Base-by-base conservation (phyloP, 108 stramenopile species). In the Conticribra guillardii region DNA sequence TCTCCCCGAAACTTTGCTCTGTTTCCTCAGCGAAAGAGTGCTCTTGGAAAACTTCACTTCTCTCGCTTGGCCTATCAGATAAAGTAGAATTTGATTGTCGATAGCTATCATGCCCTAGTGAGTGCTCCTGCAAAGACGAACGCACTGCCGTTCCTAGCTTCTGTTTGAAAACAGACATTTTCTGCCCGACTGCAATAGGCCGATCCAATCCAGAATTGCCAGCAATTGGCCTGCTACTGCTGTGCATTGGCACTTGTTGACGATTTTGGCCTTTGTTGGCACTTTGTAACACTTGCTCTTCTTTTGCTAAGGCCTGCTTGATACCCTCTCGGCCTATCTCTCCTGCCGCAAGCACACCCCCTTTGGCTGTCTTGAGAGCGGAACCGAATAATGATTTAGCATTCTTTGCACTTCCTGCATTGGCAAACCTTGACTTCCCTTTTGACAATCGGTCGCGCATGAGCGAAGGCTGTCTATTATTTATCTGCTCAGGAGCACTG, bases 331-430 rank as follows among this genome's bases (percentile, higher is more conserved):
- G 73, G 26, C 67, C 61, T 3, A 67, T 57, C 27, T 76, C 74
- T 28, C 54, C 31, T 1, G 65, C 74, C 49, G 74, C 74, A 58
- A 74, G 45, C 5, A 67, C 63, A 24, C 66, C 65, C 53, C 51
- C 44, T 57, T 76, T 76, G 3, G 72, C 72, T 49, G 72, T 33
- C 55, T 73, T 73, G 22, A 76, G 67, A 41, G 67, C 67, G 9
- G 75, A 69, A 11, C 66, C 60, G 16, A 76, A 58, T 32, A 61
- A 68, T 24, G 75, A 62, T 3, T 65, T 22, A 4, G 60, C 37
- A 41, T 41, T 41, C 37, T 41, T 41, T 11, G 37, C 37, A 41
- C 11, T 41, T 41, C 37, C 37, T 9, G 37, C 11, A 41, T 41
- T 41, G 5, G 37, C 67, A 48, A 76, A 58, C 41, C 57, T 60